A percentile compares a stretch with the other conserved stretches of the same genome.
Evolutionary conservation across 140 eudicot genomes (phyloP).

Genomic region (Senecio squalidus): DNA sequence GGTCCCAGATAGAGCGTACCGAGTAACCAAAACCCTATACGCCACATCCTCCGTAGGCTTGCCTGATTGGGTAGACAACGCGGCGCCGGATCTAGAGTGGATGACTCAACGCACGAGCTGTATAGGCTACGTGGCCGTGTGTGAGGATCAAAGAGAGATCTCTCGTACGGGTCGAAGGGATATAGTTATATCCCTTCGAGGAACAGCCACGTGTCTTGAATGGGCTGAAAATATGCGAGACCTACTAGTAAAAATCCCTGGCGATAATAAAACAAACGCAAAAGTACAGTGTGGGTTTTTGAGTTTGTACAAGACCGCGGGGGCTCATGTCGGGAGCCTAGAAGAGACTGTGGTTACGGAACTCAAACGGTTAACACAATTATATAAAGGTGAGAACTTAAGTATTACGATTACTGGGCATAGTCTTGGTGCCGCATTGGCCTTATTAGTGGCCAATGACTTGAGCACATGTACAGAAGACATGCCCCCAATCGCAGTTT

Average conservation of each 20-base stretch:
- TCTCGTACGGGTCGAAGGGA: constrained; percentile 88
- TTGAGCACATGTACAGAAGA: constrained; percentile 42
- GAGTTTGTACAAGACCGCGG: constrained; percentile 57
- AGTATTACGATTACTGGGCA: constrained; percentile 88
- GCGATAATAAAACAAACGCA: not conserved
- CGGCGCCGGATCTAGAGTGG: constrained; percentile 93
- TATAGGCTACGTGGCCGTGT: constrained; percentile 80
- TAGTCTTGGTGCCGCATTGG: constrained; percentile 90
- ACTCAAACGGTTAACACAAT: constrained; percentile 43
- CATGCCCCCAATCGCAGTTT: constrained; percentile 75
- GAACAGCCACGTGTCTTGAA: constrained; percentile 90
- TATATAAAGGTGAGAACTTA: constrained; percentile 63
- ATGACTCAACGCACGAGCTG: constrained; percentile 90
- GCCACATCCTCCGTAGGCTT: constrained; percentile 81
- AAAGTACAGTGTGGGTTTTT: constrained; percentile 85
- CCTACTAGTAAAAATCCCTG: constrained; percentile 46
- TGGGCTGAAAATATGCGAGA: constrained; percentile 82
- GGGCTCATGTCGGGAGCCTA: constrained; percentile 62
- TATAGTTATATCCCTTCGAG: constrained; percentile 80
- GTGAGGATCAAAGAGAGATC: constrained; percentile 71
- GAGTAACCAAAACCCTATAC: constrained; percentile 65
- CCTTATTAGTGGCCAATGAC: constrained; percentile 75
- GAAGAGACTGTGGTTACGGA: constrained; percentile 63
- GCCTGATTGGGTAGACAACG: constrained; percentile 86
- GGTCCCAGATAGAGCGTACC: constrained; percentile 54